A percentile compares a stretch with the other conserved stretches of the same genome.
Evolutionary conservation across 139 green algal genomes (phyloP).

Genomic region (Tetradesmus lagerheimii): DNA sequence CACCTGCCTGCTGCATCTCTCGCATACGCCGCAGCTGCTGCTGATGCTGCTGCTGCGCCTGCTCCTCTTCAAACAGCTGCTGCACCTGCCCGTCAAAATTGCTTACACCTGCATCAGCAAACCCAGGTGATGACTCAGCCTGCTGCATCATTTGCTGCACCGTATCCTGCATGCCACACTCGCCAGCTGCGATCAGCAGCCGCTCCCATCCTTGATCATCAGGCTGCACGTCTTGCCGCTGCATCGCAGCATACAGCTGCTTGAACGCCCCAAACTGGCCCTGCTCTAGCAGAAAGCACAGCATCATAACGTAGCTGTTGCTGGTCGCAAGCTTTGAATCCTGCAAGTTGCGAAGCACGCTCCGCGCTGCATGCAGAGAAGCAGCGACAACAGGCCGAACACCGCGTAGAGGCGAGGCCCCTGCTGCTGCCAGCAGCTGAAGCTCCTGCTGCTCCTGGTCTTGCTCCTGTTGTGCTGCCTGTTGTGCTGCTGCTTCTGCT

Average conservation of each 20-base stretch:
- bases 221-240: not conserved
- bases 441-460: not conserved
- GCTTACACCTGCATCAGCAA: not conserved
- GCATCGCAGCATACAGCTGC: not conserved
- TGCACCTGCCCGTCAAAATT: not conserved
- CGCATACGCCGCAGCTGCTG: not conserved
- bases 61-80: constrained; percentile 4
- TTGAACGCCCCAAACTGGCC: not conserved
- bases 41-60: constrained; percentile 11
- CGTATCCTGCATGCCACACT: not conserved
- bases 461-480: not conserved
- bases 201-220: constrained; percentile 29
- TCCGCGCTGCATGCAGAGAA: not conserved
- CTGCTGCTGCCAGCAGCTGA: constrained; percentile 12
- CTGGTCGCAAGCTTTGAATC: not conserved
- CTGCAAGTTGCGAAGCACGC: not conserved
- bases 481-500: not conserved
- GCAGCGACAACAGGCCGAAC: constrained; percentile 13
- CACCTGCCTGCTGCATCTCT: not conserved
- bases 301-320: constrained; percentile 37
- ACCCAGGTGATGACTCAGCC: not conserved
- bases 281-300: constrained; percentile 38
- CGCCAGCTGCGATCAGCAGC: not conserved
- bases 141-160: constrained; percentile 10
- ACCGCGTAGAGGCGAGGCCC: not conserved